These are phyloP conservation scores for Debaryomyces sp. DNA, from an alignment of 1,139 yeast species.

Conservation along the genomic window DNA sequence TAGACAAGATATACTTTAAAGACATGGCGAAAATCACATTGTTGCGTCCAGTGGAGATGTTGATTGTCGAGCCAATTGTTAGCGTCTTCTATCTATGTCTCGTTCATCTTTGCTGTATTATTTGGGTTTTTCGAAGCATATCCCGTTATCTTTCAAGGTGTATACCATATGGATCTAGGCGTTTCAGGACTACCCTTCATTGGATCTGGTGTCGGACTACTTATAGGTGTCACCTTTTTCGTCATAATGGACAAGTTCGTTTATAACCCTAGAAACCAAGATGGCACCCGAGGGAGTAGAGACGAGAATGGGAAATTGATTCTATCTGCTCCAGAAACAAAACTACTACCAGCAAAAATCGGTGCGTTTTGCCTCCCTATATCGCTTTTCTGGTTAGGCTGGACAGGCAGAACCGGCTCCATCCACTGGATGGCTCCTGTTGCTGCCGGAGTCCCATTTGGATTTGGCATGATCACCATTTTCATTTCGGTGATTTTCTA, in stretches of 20 bases:
- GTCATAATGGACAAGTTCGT: constrained; percentile 47
- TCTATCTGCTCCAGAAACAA: constrained; percentile 40
- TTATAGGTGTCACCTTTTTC: constrained; percentile 54
- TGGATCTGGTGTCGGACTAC: constrained; percentile 69
- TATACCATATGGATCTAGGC: constrained; percentile 59
- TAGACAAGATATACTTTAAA: constrained; percentile 21
- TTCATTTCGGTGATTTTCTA: constrained; percentile 73
- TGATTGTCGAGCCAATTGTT: constrained; percentile 70
- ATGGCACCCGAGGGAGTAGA: constrained; percentile 60
- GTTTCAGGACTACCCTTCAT: constrained; percentile 70
- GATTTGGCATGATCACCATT: constrained; percentile 70
- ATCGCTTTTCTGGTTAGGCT: constrained; percentile 78
- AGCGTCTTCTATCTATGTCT: constrained; percentile 64
- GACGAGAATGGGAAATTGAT: constrained; percentile 58
- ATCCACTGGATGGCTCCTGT: constrained; percentile 84
- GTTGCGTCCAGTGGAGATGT: constrained; percentile 65
- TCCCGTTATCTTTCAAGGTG: constrained; percentile 70
- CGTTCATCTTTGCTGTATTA: constrained; percentile 72
- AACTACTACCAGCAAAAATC: constrained; percentile 48
- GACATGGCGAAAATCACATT: constrained; percentile 46
- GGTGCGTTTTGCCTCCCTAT: constrained; percentile 69
- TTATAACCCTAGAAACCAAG: constrained; percentile 59
- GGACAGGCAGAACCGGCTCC: constrained; percentile 60
- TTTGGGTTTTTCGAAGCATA: constrained; percentile 80
- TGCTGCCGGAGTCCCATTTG: constrained; percentile 74